phyloP scores from a whole-genome alignment of 2,329 filamentous ascomycete genomes.

The Endothia cerciana region DNA sequence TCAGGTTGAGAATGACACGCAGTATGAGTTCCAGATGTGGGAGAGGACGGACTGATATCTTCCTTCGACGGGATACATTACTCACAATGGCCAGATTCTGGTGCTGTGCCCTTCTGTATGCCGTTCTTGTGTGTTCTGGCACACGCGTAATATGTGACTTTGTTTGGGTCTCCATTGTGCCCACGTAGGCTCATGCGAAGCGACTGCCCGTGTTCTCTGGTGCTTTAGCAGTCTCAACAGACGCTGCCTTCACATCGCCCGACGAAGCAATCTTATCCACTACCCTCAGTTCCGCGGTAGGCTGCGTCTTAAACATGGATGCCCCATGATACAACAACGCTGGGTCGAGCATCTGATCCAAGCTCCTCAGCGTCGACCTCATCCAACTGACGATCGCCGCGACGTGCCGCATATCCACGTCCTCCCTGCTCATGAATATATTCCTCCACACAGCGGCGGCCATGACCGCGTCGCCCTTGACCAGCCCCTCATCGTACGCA shows the following conservation, averaged over 20 bases:
- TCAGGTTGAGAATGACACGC: slow-evolving; percentile 65
- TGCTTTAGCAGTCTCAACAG: slow-evolving; percentile 19
- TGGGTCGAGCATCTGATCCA: slow-evolving; percentile 56
- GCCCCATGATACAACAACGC: slow-evolving; percentile 38
- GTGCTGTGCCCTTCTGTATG: background rate
- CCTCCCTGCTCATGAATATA: slow-evolving; percentile 72
- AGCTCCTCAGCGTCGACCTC: slow-evolving; percentile 49
- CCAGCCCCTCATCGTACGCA: slow-evolving; percentile 81
- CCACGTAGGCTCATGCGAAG: slow-evolving; percentile 4
- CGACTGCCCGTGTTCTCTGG: slow-evolving; percentile 31
- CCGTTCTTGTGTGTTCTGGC: no score
- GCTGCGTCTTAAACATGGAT: slow-evolving; percentile 49
- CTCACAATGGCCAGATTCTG: slow-evolving; percentile 23
- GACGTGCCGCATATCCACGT: slow-evolving; percentile 54
- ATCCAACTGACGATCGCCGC: slow-evolving; percentile 63
- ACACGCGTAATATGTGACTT: background rate
- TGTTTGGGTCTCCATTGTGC: no score
- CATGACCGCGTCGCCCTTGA: slow-evolving; percentile 76
- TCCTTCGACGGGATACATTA: slow-evolving; percentile 7
- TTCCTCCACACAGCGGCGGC: slow-evolving; percentile 92
- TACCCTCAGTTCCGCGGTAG: slow-evolving; percentile 41
- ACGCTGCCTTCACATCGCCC: slow-evolving; percentile 37
- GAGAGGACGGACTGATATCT: slow-evolving; percentile 50
- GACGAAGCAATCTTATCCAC: slow-evolving; percentile 48
- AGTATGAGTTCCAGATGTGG: slow-evolving; percentile 77